phyloP scores from a whole-genome alignment of 768 basidiomycete genomes.

The Imleria badia region DNA sequence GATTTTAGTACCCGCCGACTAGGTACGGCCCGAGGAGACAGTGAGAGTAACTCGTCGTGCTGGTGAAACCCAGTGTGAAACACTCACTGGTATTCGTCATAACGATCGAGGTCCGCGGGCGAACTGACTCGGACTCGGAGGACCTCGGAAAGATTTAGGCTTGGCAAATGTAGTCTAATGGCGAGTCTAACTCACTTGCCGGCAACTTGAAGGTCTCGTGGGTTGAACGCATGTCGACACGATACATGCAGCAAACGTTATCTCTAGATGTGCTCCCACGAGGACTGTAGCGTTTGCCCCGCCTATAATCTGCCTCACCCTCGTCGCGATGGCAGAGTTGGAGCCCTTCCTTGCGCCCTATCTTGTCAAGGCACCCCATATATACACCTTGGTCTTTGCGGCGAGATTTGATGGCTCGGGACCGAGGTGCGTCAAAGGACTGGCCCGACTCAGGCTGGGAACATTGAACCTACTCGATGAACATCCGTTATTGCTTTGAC shows the following conservation, averaged over 20 bases:
- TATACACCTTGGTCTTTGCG: background rate
- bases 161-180: background rate
- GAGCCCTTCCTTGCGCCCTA: background rate
- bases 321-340: background rate
- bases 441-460: too few relatives aligned
- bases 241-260: background rate
- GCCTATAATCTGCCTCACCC: too few relatives aligned
- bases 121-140: background rate
- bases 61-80: background rate
- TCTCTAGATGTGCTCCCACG: background rate
- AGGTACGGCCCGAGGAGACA: background rate
- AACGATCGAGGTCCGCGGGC: background rate
- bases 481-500: background rate
- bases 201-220: background rate
- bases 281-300: background rate
- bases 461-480: background rate
- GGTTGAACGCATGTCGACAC: background rate
- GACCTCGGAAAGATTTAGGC: background rate
- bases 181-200: background rate
- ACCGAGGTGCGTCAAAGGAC: background rate
- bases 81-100: background rate
- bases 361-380: background rate
- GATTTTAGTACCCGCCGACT: background rate
- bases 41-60: background rate
- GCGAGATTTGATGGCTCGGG: too few relatives aligned